phyloP scores from a whole-genome alignment of 768 basidiomycete genomes.

The Leccinum ochraceum region DNA sequence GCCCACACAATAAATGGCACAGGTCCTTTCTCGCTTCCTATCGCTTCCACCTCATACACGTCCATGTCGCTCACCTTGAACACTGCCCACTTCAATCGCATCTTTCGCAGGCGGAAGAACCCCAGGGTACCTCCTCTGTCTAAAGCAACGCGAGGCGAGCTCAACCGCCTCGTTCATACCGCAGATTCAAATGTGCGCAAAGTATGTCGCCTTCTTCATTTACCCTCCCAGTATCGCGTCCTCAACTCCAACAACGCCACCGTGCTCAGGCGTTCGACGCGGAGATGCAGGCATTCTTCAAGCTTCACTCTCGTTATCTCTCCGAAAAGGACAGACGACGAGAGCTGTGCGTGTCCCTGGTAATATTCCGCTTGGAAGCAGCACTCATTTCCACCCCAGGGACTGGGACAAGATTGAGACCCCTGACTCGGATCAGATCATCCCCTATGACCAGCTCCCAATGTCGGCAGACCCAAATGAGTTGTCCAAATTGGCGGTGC shows the following conservation, averaged over 20 bases:
- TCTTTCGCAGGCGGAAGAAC: slow-evolving; percentile 47
- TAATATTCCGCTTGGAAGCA: slow-evolving; percentile 7
- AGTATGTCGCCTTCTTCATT: slow-evolving; percentile 40
- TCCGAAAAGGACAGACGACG: slow-evolving; percentile 82
- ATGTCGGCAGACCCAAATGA: slow-evolving; percentile 56
- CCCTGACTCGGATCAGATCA: slow-evolving; percentile 82
- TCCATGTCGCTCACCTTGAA: slow-evolving; percentile 31
- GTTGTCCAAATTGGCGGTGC: slow-evolving; percentile 91
- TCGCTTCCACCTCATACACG: slow-evolving; percentile 26
- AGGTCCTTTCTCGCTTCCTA: slow-evolving; percentile 23
- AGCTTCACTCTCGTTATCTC: slow-evolving; percentile 94
- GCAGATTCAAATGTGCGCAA: slow-evolving; percentile 57
- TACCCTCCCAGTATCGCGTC: slow-evolving; percentile 40
- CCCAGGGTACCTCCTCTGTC: slow-evolving; percentile 35
- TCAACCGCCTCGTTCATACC: slow-evolving; percentile 64
- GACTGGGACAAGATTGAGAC: slow-evolving; percentile 91
- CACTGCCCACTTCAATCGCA: slow-evolving; percentile 28
- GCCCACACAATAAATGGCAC: slow-evolving; percentile 21
- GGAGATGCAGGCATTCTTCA: slow-evolving; percentile 97
- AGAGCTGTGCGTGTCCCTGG: slow-evolving; percentile 66
- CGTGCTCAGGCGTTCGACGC: slow-evolving; percentile 66
- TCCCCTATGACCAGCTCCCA: slow-evolving; percentile 76
- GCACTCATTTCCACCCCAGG: slow-evolving; percentile 39
- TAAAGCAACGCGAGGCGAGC: slow-evolving; percentile 66
- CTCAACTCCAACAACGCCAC: slow-evolving; percentile 25